Evolutionary conservation across 352 stramenopile genomes (phyloP).

Genomic region (Phytophthora meadii): DNA sequence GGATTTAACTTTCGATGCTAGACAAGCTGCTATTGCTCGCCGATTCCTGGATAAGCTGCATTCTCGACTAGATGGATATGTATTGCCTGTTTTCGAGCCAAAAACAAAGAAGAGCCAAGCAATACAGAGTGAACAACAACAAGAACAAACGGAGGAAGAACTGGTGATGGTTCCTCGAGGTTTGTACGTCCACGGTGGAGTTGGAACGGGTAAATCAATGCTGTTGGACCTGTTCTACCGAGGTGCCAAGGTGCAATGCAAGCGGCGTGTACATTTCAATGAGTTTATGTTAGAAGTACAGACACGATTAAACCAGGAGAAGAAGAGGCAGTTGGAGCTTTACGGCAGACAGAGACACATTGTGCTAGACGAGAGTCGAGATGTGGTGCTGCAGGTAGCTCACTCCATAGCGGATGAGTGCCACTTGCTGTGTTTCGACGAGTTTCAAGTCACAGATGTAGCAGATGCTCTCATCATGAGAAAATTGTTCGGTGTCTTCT

Average conservation of each 20-base stretch:
- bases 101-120: neutral
- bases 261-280: conserved; percentile 97
- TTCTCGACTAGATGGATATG: conserved; percentile 56
- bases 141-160: neutral
- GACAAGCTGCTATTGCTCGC: conserved; percentile 37
- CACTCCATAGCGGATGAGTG: conserved; percentile 87
- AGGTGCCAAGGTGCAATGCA: conserved; percentile 59
- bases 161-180: conserved; percentile 77
- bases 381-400: conserved; percentile 85
- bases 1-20: conserved; percentile 38
- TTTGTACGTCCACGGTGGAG: conserved; percentile 95
- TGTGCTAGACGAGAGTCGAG: conserved; percentile 63
- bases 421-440: conserved; percentile 97
- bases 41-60: conserved; percentile 74
- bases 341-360: conserved; percentile 90
- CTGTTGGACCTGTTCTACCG: conserved; percentile 97
- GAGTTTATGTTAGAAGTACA: conserved; percentile 98
- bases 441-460: conserved; percentile 99
- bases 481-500: conserved; percentile 95
- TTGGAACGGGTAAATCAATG: conserved; percentile 97
- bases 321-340: conserved; percentile 82
- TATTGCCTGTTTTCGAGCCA: conserved; percentile 44
- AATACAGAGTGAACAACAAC: neutral
- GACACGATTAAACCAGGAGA: conserved; percentile 89
- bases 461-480: conserved; percentile 97